phyloP scores from a whole-genome alignment of 140 eudicot species.

The Ambrosia hybrid region DNA sequence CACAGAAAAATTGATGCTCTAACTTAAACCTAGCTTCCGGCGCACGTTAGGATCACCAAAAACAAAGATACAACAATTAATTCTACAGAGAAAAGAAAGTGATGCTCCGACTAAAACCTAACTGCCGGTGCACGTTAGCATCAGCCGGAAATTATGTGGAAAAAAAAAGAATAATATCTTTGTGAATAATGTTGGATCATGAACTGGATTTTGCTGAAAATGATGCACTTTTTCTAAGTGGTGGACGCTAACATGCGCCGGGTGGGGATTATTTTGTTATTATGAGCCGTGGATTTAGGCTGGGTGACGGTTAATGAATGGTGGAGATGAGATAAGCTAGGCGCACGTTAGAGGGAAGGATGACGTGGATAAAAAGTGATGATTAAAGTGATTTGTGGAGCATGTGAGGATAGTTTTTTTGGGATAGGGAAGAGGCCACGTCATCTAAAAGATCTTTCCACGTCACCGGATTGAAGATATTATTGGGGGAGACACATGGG shows the following conservation, averaged over 20 bases:
- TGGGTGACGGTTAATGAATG: neutral
- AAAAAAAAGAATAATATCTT: constrained; percentile 3
- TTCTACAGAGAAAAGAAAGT: too few relatives aligned
- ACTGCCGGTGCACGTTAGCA: too few relatives aligned
- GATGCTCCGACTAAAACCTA: too few relatives aligned
- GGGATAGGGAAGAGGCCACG: constrained; percentile 32
- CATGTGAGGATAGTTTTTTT: constrained; percentile 25
- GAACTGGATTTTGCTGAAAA: too few relatives aligned
- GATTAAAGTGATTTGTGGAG: constrained; percentile 24
- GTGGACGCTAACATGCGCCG: constrained; percentile 21
- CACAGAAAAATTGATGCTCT: too few relatives aligned
- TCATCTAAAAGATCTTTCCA: constrained; percentile 26
- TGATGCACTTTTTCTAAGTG: constrained; percentile 3
- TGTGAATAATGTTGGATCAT: neutral
- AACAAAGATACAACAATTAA: too few relatives aligned
- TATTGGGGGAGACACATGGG: constrained; percentile 21
- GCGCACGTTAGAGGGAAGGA: constrained; percentile 9
- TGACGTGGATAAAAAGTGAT: constrained; percentile 38
- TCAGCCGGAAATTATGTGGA: constrained; percentile 17
- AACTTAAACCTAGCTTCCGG: too few relatives aligned
- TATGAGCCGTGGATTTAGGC: neutral
- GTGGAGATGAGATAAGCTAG: neutral
- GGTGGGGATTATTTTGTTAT: neutral
- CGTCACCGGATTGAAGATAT: constrained; percentile 16
- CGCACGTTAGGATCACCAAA: too few relatives aligned